Evolutionary conservation across 2,329 filamentous ascomycete genomes (phyloP).

Genomic region (Elsinoe fawcettii): DNA sequence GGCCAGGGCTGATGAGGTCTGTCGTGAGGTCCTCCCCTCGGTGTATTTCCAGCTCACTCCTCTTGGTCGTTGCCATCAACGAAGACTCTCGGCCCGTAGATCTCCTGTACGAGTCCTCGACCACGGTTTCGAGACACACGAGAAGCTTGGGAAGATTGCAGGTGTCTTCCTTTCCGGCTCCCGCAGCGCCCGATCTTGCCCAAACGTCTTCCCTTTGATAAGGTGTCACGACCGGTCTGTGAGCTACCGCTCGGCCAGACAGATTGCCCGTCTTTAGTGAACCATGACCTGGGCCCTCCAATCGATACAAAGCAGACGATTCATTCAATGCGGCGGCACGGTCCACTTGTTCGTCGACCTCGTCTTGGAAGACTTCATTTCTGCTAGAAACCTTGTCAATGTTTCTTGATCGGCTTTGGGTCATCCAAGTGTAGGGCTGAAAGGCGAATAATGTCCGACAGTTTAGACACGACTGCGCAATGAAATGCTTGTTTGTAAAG

Average conservation of each 20-base stretch:
- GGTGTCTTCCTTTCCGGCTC: background rate
- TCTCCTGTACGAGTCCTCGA: background rate
- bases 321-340: background rate
- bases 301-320: background rate
- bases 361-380: conserved; percentile 1
- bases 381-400: background rate
- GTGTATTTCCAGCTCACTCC: background rate
- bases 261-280: conserved; percentile 12
- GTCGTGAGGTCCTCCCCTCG: background rate
- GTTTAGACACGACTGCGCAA: background rate
- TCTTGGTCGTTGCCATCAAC: background rate
- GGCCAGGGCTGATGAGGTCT: background rate
- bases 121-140: background rate
- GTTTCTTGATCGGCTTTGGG: background rate
- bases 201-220: conserved; percentile 4
- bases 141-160: conserved; percentile 5
- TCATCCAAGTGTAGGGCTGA: background rate
- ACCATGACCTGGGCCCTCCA: background rate
- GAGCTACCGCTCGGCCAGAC: conserved; percentile 6
- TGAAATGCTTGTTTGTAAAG: background rate
- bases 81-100: background rate
- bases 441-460: background rate
- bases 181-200: background rate
- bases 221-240: conserved; percentile 1
- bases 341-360: conserved; percentile 7